phyloP scores from a whole-genome alignment of 1,139 yeast genomes.

The Yamadazyma siamensis region DNA sequence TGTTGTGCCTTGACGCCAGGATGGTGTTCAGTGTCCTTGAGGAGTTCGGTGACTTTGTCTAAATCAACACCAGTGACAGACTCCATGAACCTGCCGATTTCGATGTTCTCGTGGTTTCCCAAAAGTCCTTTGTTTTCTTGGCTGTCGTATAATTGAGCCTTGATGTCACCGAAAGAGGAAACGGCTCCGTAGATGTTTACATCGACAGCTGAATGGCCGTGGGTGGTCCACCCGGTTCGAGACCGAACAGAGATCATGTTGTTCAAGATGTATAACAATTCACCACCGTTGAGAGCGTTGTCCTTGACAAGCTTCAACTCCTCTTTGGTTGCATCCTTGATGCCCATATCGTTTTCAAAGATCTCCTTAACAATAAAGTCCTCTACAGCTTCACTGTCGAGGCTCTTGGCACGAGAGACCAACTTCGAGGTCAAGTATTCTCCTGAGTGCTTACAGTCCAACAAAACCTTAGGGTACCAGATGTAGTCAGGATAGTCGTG shows the following conservation, averaged over 20 bases:
- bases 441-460: slow-evolving; percentile 67
- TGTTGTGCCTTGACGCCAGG: slow-evolving; percentile 17
- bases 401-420: slow-evolving; percentile 18
- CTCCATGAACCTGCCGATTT: slow-evolving; percentile 71
- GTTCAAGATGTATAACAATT: slow-evolving; percentile 36
- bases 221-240: slow-evolving; percentile 83
- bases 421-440: slow-evolving; percentile 51
- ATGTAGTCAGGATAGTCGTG: slow-evolving; percentile 31
- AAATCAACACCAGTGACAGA: slow-evolving; percentile 54
- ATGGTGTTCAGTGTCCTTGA: slow-evolving; percentile 44
- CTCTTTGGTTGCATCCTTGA: slow-evolving; percentile 47
- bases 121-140: slow-evolving; percentile 43
- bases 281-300: slow-evolving; percentile 29
- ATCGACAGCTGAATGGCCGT: slow-evolving; percentile 88
- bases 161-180: slow-evolving; percentile 49
- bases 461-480: slow-evolving; percentile 75
- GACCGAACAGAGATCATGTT: slow-evolving; percentile 67
- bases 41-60: slow-evolving; percentile 43
- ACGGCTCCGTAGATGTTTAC: slow-evolving; percentile 72
- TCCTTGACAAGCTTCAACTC: slow-evolving; percentile 39
- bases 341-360: slow-evolving; percentile 57
- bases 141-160: slow-evolving; percentile 26
- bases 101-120: slow-evolving; percentile 84
- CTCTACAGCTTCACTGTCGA: slow-evolving; percentile 24
- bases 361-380: slow-evolving; percentile 40